phyloP scores from a whole-genome alignment of 2,329 filamentous ascomycete species.

The Lasiodiplodia citricola region DNA sequence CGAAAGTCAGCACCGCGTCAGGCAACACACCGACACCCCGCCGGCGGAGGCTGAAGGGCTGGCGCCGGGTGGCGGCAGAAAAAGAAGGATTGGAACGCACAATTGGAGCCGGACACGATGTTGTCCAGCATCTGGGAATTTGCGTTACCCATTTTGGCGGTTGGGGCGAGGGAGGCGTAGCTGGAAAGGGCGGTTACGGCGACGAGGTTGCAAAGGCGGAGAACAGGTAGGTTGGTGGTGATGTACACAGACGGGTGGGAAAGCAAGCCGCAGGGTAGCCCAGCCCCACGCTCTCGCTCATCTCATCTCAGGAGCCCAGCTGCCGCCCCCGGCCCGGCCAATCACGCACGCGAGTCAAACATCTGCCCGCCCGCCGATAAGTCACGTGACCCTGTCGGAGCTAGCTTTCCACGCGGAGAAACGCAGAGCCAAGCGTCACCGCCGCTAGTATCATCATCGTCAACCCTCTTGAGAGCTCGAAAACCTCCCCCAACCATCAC shows the following conservation, averaged over 20 bases:
- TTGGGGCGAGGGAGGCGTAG: background rate
- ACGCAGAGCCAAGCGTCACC: background rate
- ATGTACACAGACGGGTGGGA: conserved; percentile 5
- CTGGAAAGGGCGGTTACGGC: conserved; percentile 27
- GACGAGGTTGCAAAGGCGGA: conserved; percentile 23
- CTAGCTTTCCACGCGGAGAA: background rate
- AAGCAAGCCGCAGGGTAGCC: background rate
- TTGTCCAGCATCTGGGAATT: conserved; percentile 81
- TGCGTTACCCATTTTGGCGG: conserved; percentile 57
- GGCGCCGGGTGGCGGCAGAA: background rate
- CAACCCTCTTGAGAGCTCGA: background rate
- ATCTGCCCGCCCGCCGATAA: background rate
- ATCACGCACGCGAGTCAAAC: background rate
- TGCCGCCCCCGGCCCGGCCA: background rate
- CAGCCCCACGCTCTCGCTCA: conserved; percentile 18
- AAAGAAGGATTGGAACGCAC: conserved; percentile 58
- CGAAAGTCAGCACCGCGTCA: conserved; percentile 1
- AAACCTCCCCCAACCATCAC: background rate
- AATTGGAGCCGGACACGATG: conserved; percentile 96
- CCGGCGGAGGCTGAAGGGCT: conserved; percentile 3
- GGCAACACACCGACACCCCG: conserved; percentile 16
- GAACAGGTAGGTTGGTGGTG: background rate
- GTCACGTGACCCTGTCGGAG: background rate
- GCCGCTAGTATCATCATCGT: background rate
- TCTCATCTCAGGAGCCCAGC: conserved; percentile 17